phyloP scores from a whole-genome alignment of 306 rosid species.

The Sindora glabra region DNA sequence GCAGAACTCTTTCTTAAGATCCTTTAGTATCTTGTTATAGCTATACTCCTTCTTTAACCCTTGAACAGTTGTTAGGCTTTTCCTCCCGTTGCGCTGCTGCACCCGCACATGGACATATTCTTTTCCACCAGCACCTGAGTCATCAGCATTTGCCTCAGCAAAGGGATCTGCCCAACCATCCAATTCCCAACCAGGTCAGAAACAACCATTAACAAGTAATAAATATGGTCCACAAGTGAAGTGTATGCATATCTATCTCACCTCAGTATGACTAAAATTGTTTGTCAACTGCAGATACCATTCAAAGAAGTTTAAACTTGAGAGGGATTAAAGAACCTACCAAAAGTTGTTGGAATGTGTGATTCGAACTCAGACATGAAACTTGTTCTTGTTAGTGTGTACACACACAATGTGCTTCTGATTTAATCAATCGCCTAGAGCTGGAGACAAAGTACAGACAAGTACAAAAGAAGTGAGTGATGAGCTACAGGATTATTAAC shows the following conservation, averaged over 20 bases:
- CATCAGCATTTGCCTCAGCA: constrained; percentile 35
- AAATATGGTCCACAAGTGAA: no score
- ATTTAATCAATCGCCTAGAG: constrained; percentile 1
- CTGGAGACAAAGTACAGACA: neutral
- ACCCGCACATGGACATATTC: constrained; percentile 29
- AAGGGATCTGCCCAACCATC: constrained; percentile 22
- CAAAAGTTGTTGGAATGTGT: constrained; percentile 14
- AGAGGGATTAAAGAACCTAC: neutral
- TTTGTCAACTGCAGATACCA: no score
- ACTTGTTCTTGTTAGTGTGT: constrained; percentile 9
- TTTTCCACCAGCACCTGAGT: constrained; percentile 25
- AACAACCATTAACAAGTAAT: no score
- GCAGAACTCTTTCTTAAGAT: constrained; percentile 33
- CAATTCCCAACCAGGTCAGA: neutral
- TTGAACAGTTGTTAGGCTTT: constrained; percentile 30
- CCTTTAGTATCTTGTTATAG: constrained; percentile 31
- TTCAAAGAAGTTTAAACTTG: neutral
- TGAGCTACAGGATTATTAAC: neutral
- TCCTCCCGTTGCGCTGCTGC: constrained; percentile 33
- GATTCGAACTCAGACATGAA: constrained; percentile 25
- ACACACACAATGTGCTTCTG: neutral
- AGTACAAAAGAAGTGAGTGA: neutral
- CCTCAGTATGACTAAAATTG: no score
- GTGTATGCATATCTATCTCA: no score
- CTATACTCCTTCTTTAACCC: constrained; percentile 32